Evolutionary conservation across 202 grass and related monocot genomes (phyloP).

Genomic region (Dendrocalamus latiflorus): DNA sequence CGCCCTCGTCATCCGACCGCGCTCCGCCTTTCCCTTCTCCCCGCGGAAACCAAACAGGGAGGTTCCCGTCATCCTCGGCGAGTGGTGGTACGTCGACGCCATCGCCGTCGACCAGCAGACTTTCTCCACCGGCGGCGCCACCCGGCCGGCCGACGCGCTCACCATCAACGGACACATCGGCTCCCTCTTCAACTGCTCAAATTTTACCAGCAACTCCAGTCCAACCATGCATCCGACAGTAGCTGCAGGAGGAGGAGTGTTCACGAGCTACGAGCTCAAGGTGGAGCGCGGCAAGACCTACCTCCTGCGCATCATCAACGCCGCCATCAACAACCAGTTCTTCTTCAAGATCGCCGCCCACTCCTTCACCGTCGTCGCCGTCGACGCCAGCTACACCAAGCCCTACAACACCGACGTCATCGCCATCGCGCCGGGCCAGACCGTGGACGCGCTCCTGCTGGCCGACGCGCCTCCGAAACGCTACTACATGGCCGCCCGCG

Average conservation of each 20-base stretch:
- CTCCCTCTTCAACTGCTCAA: too few relatives aligned
- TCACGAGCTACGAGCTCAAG: too few relatives aligned
- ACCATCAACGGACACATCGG: constrained; percentile 64
- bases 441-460: constrained; percentile 40
- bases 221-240: too few relatives aligned
- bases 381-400: constrained; percentile 48
- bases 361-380: too few relatives aligned
- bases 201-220: too few relatives aligned
- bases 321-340: constrained; percentile 38
- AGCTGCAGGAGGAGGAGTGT: too few relatives aligned
- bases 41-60: too few relatives aligned
- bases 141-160: constrained; percentile 17
- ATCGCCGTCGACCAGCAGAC: neutral
- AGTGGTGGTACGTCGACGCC: constrained; percentile 43
- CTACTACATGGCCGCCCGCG: constrained; percentile 48
- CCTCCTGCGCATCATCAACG: too few relatives aligned
- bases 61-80: constrained; percentile 36
- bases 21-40: constrained; percentile 28
- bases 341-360: constrained; percentile 64
- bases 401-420: constrained; percentile 30
- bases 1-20: constrained; percentile 44
- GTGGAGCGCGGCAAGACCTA: too few relatives aligned
- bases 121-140: neutral
- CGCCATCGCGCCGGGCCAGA: constrained; percentile 38
- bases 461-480: constrained; percentile 6